Evolutionary conservation across 805 yeast species (phyloP).

Genomic region (Isabelozyma rhagii): DNA sequence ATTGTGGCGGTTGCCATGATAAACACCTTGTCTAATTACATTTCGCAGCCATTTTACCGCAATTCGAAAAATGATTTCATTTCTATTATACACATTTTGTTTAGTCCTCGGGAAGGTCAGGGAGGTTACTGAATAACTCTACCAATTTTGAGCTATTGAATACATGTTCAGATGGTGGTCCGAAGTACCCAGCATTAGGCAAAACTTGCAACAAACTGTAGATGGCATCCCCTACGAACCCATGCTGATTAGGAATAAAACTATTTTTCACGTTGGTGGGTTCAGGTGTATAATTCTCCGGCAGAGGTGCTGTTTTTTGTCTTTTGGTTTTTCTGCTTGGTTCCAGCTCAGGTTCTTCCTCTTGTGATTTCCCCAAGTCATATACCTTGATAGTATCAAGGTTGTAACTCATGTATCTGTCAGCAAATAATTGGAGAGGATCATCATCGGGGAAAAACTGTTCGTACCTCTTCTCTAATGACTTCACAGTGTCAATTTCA

Average conservation of each 20-base stretch:
- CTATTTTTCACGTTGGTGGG: not conserved
- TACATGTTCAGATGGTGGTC: conserved; percentile 41
- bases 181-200: conserved; percentile 60
- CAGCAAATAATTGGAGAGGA: conserved; percentile 32
- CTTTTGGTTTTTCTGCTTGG: conserved; percentile 11
- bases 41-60: not conserved
- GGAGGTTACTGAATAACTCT: conserved; percentile 30
- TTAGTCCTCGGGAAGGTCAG: conserved; percentile 16
- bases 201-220: conserved; percentile 51
- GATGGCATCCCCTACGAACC: conserved; percentile 31
- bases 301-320: conserved; percentile 4
- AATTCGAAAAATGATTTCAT: not conserved
- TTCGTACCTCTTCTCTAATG: conserved; percentile 63
- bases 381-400: conserved; percentile 33
- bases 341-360: conserved; percentile 5
- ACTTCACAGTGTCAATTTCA: conserved; percentile 61
- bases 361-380: conserved; percentile 28
- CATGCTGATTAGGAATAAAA: conserved; percentile 7
- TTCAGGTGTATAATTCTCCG: conserved; percentile 1
- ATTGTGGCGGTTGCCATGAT: too few species aligned
- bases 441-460: conserved; percentile 64
- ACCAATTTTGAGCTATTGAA: conserved; percentile 57
- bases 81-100: too few species aligned
- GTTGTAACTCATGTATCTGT: conserved; percentile 36
- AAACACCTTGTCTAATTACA: too few species aligned